Base-by-base conservation (phyloP, 2,329 filamentous ascomycete genomes). In the Monosporascus cannonballus region DNA sequence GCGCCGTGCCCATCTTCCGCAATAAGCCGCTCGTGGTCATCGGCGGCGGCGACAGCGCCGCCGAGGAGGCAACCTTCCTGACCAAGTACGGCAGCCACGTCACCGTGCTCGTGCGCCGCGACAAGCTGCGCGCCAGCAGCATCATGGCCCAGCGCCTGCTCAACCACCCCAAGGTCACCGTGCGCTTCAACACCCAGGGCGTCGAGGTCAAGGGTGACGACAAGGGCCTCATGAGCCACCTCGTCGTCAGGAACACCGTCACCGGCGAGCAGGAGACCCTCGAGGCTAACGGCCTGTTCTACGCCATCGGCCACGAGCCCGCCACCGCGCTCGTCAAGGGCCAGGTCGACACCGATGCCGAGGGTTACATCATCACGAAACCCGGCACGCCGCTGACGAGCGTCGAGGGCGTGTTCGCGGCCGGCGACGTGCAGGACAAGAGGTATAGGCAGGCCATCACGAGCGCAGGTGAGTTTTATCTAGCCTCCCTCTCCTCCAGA, bases 371-470 rank as follows among this genome's bases (percentile, higher is more conserved):
- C 54, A 71, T 91, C 63, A 99, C 94, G 52, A 83, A 87, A 71
- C 88, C 94, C 3, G 95, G 94, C 52, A 93, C 90, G 46, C 90
- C 90, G 54, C 79, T 87, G 67, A 99, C 94, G 47, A 96, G 84
- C 72, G 73, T 96, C 6, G 84, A 90, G 68, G 94, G 94, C 70
- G 90, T 99, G 20, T 99, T 96, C 68, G 94, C 94, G 38, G 94
- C 93, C 9, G 94, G 94, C 59, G 94, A 99, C 69, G 95, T 99
- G 9, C 94, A 99, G 77, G 95, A 99, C 71, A 99, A 97, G 86
- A 85, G 87, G 68, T 99, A 99, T 73, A 84, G 94, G 69, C 94
- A 99, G 77, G 94, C 94, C 47, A 95, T 99, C 61, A 99, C 94
- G 59, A 96, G 92, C 75, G 94, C 94, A 63, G 93, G 90, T 91